phyloP scores from a whole-genome alignment of 129 eudicot genomes.

The Solidago caesia region DNA sequence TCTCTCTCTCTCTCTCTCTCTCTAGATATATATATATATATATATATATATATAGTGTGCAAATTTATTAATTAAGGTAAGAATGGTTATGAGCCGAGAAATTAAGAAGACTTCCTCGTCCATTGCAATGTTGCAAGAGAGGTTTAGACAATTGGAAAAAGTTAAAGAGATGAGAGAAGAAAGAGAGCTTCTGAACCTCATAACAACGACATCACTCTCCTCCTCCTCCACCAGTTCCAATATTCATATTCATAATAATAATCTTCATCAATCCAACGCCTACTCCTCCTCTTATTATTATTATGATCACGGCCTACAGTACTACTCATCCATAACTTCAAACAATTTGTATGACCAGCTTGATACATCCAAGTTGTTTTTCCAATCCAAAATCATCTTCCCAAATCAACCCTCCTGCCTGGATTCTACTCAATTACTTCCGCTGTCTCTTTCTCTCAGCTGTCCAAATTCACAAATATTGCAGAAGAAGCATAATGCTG shows the following conservation, averaged over 20 bases:
- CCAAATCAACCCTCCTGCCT: constrained; percentile 10
- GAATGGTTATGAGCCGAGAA: background rate
- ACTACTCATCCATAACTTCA: background rate
- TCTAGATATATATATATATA: too few relatives aligned
- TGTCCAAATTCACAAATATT: constrained; percentile 38
- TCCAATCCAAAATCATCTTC: constrained; percentile 37
- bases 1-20: background rate
- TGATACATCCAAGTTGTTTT: constrained; percentile 15
- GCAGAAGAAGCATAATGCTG: background rate
- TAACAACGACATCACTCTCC: constrained; percentile 24
- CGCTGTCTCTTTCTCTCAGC: constrained; percentile 54
- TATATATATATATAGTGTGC: too few relatives aligned
- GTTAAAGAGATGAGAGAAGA: constrained; percentile 73
- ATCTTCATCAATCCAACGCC: background rate
- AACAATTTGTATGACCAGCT: background rate
- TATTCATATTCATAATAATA: background rate
- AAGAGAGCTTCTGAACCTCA: constrained; percentile 42
- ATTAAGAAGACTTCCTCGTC: constrained; percentile 45
- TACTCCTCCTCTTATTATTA: background rate
- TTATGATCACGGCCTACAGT: too few relatives aligned
- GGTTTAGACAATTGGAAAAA: constrained; percentile 66
- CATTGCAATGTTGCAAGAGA: constrained; percentile 73
- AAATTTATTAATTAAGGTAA: background rate
- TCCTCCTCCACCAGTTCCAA: background rate
- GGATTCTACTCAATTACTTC: constrained; percentile 22